Percentiles rank a stretch among this genome's conserved stretches.
Evolutionary conservation across 2,329 filamentous ascomycete species (phyloP).

Genomic region (Neopestalotiopsis sp.): DNA sequence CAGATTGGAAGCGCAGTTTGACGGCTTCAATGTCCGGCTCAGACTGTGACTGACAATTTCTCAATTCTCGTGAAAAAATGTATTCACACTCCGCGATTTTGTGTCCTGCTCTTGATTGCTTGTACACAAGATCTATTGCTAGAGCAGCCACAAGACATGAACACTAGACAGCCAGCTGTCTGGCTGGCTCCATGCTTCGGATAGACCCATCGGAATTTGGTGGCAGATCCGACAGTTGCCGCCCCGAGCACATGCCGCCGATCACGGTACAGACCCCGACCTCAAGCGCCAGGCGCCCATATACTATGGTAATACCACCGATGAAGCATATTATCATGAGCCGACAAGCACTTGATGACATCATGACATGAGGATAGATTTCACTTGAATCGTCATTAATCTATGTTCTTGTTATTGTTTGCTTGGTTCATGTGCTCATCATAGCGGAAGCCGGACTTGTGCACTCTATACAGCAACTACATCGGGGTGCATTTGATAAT

Average conservation of each 20-base stretch:
- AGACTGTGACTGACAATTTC: no score
- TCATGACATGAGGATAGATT: background rate
- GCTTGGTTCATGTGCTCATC: no score
- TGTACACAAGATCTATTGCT: background rate
- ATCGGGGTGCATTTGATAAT: background rate
- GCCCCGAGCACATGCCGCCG: constrained; percentile 5
- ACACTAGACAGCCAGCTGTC: no score
- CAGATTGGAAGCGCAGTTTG: background rate
- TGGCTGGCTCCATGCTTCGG: background rate
- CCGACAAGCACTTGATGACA: background rate
- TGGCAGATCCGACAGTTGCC: constrained; percentile 5
- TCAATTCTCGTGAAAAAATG: background rate
- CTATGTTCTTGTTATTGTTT: background rate
- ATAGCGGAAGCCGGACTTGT: background rate
- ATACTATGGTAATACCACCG: background rate
- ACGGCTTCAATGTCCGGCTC: no score
- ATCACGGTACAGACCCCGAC: constrained; percentile 4
- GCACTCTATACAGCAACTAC: background rate
- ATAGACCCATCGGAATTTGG: constrained; percentile 11
- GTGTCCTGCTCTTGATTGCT: background rate
- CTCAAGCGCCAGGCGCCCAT: background rate
- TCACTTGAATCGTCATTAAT: background rate
- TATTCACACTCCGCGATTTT: background rate
- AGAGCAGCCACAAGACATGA: no score
- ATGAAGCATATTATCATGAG: background rate